These are phyloP conservation scores for Sarocladiaceae sp. DNA, from an alignment of 2,329 filamentous ascomycete genomes.

Conservation along the genomic window DNA sequence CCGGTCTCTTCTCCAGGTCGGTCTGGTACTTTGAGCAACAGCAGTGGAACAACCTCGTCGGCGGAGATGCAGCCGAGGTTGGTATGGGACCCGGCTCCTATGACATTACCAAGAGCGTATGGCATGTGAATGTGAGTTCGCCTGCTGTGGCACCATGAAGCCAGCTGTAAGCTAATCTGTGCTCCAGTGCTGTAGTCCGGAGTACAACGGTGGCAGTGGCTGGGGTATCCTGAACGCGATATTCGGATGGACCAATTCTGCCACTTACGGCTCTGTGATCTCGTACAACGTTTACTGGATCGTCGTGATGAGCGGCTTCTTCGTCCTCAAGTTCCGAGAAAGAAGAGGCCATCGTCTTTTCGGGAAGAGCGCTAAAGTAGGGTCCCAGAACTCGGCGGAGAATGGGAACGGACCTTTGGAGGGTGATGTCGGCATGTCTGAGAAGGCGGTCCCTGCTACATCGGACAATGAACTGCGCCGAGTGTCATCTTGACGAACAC, in stretches of 20 bases:
- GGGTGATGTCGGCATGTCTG: not conserved
- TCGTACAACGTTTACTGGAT: conserved; percentile 89
- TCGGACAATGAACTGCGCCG: not conserved
- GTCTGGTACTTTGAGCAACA: conserved; percentile 71
- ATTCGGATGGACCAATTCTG: conserved; percentile 82
- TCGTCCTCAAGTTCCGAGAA: not conserved
- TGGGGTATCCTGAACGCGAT: conserved; percentile 87
- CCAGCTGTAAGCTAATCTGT: conserved; percentile 5
- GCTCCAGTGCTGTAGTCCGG: conserved; percentile 66
- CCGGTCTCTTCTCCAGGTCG: conserved; percentile 70
- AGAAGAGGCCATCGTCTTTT: not conserved
- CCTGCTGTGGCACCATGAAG: conserved; percentile 10
- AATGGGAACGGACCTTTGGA: not conserved
- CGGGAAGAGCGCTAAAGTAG: not conserved
- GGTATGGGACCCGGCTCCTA: conserved; percentile 65
- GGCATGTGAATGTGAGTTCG: conserved; percentile 68
- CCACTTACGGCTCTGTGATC: conserved; percentile 80
- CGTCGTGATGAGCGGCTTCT: conserved; percentile 8
- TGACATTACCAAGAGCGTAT: conserved; percentile 70
- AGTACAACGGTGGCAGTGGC: conserved; percentile 64
- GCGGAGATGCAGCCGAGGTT: conserved; percentile 46
- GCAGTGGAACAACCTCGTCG: conserved; percentile 59
- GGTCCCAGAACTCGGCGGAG: not conserved
- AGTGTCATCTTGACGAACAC: not conserved
- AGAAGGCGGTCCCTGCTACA: not conserved